Evolutionary conservation across 257 asterid genomes (phyloP).

Genomic region (Apocynum venetum): DNA sequence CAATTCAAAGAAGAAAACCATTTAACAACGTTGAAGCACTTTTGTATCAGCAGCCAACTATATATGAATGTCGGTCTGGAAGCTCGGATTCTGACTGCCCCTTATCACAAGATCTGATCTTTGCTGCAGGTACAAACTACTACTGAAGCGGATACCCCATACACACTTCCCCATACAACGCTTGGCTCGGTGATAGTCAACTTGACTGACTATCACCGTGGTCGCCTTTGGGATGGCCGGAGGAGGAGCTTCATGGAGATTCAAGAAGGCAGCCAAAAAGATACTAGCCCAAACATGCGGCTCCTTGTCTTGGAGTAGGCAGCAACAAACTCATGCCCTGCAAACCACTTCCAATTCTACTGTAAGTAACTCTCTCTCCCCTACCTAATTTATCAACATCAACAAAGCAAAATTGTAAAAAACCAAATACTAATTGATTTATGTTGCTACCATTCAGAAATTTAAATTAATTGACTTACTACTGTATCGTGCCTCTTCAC

Average conservation of each 20-base stretch:
- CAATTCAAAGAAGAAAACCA: background rate
- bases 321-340: constrained; percentile 26
- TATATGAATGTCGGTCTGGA: background rate
- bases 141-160: background rate
- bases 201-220: background rate
- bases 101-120: background rate
- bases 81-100: background rate
- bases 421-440: background rate
- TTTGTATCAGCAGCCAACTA: background rate
- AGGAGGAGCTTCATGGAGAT: constrained; percentile 55
- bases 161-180: background rate
- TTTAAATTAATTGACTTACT: too few relatives aligned
- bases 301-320: constrained; percentile 39
- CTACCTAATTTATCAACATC: background rate
- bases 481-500: background rate
- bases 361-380: constrained; percentile 18
- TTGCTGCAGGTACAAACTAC: background rate
- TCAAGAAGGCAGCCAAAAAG: constrained; percentile 72
- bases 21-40: background rate
- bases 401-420: background rate
- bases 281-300: constrained; percentile 63
- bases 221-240: constrained; percentile 34
- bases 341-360: constrained; percentile 30
- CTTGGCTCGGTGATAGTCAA: background rate
- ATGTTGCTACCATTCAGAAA: background rate